These are phyloP conservation scores for Vanderwaltozyma verrucispora DNA, from an alignment of 805 yeast species.

Conservation along the genomic window DNA sequence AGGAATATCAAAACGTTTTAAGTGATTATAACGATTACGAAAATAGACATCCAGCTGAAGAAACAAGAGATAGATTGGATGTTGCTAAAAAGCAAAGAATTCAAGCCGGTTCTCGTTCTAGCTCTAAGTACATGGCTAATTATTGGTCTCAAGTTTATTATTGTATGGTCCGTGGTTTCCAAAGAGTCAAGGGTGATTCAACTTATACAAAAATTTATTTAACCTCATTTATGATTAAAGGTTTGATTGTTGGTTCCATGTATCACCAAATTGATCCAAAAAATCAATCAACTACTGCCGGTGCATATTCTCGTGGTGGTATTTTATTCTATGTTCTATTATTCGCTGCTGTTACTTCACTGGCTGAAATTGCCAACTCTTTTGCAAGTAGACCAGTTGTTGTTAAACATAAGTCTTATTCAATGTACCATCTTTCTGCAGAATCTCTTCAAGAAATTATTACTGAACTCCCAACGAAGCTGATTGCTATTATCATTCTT, in stretches of 20 bases:
- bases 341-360: slow-evolving; percentile 48
- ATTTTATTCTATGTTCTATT: slow-evolving; percentile 49
- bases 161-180: slow-evolving; percentile 43
- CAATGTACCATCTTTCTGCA: slow-evolving; percentile 54
- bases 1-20: slow-evolving; percentile 36
- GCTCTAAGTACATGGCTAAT: slow-evolving; percentile 35
- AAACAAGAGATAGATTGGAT: slow-evolving; percentile 31
- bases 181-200: slow-evolving; percentile 46
- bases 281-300: slow-evolving; percentile 35
- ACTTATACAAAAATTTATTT: slow-evolving; percentile 43
- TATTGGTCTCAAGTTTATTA: slow-evolving; percentile 41
- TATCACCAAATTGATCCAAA: slow-evolving; percentile 38
- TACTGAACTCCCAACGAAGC: slow-evolving; percentile 47
- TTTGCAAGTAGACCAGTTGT: slow-evolving; percentile 54
- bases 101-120: slow-evolving; percentile 30
- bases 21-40: slow-evolving; percentile 33
- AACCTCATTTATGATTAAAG: slow-evolving; percentile 44
- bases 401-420: slow-evolving; percentile 53
- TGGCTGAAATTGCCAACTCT: slow-evolving; percentile 50
- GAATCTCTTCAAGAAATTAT: slow-evolving; percentile 49
- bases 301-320: slow-evolving; percentile 57
- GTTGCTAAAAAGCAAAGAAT: slow-evolving; percentile 34
- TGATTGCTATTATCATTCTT: slow-evolving; percentile 39
- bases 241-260: slow-evolving; percentile 51
- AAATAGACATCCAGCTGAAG: slow-evolving; percentile 33